Base-by-base conservation (phyloP, 805 yeast species). In the Candida germanica region DNA sequence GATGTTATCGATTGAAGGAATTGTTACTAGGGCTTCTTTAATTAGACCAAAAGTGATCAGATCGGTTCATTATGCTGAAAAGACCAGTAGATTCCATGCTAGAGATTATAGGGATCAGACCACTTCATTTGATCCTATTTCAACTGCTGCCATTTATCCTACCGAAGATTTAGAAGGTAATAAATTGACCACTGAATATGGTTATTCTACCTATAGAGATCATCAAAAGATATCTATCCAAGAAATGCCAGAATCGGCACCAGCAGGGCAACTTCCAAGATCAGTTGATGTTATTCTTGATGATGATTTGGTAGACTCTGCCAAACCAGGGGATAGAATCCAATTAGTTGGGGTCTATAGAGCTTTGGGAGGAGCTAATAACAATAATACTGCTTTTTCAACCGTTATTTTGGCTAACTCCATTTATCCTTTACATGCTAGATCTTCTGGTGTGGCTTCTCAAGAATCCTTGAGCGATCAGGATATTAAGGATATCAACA, bases 161-260 rank as follows among this genome's bases (percentile, higher is more conserved):
- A 83, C 94, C 0, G 95, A 87, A 51, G 98, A 93, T 54, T 75
- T 85, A 12, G 93, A 87, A 31, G 97, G 97, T 5, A 82, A 89
- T 61, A 87, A 86, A 49, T 66, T 93, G 46, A 72, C 77, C 13
- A 89, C 96, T 0, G 98, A 93, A 58, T 93, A 87, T 53, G 98
- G 98, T 1, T 84, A 80, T 54, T 82, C 89, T 6, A 87, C 94
- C 19, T 93, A 87, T 58, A 73, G 91, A 50, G 98, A 93, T 61
- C 96, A 91, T 58, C 98, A 93, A 63, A 83, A 87, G 26, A 75
- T 93, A 24, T 78, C 96, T 0, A 83, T 93, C 24, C 98, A 93
- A 60, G 98, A 93, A 65, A 86, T 93, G 87, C 98, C 98, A 1
- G 98, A 93, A 64, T 73, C 82, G 44, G 96, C 98, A 1, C 98